Base-by-base conservation (phyloP, 345 rosid species). In the Boechera retrofracta region DNA sequence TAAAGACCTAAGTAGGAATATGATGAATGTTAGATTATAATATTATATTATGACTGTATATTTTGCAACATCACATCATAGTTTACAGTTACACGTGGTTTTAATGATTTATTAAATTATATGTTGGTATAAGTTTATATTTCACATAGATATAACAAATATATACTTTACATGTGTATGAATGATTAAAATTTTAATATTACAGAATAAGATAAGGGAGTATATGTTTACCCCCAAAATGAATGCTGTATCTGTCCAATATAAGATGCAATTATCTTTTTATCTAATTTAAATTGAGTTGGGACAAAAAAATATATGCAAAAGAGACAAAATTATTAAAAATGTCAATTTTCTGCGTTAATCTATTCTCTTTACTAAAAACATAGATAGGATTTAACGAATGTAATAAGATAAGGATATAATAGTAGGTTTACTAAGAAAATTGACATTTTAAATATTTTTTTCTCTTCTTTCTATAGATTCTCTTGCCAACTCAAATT, bases 101-200 rank as follows among this genome's bases (percentile, higher is more conserved):
- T 58, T 16, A n/a, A 48, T n/a, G 53, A 48, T 45, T 45, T 15
- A n/a, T 31, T 3, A 7, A 32, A 7, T 15, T 31, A 32, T 16
- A 45, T 49, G 32, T 49, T 18, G 5, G 7, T 2, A 28, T 18
- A 51, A 11, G 0, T 11, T 35, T 35, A 33, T 32, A 28, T 52
- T 36, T 21, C 8, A 21, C 59, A 21, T 21, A 35, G 35, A 51
- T 21, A 51, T 21, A 36, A 35, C 8, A 51, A 49, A 21, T 7
- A 3, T 24, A 12, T 66, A 51, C 21, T 24, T 35, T 24, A 65
- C n/a, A 71, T 33, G 35, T 71, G 75, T 58, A 45, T 45, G 45
- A 21, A 35, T 33, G 21, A 33, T 59, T 2, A 39, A 33, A 10
- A 10, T 9, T 21, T 31, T 11, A 16, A 54, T 42, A 10, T 69